Base-by-base conservation (phyloP, 768 basidiomycete species). In the Hortiboletus campestris region DNA sequence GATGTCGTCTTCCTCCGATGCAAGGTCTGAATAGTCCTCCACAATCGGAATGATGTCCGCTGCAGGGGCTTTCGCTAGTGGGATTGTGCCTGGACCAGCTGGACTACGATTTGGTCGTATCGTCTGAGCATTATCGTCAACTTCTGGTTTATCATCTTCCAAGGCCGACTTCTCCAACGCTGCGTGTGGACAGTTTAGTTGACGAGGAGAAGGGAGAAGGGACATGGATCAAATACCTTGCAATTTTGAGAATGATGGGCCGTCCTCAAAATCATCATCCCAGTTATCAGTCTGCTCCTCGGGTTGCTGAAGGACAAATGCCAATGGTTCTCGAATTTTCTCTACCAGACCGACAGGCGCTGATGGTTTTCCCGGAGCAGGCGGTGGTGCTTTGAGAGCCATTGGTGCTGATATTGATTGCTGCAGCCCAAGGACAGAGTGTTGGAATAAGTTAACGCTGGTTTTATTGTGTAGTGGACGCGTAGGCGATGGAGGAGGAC, bases 231-330 rank as follows among this genome's bases (percentile, higher is more conserved):
- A 39, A 44, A 38, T 53, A 62, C 84, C 86, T 75, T 88, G 89
- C 31, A 95, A 70, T 71, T 94, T 96, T 9, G 87, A 84, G 50
- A 91, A 83, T 0, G 92, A 93, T 34, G 94, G 94, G 2, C 89
- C 93, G 61, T 92, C 93, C 67, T 94, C 93, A 61, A 99, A 99
- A 67, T 99, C 97, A 60, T 94, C 92, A 65, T 99, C 97, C 97
- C 97, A 99, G 60, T 94, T 96, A 68, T 97, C 94, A 2, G 87
- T 89, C 68, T 91, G 89, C 60, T 92, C 88, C 74, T 94, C 89
- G 17, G 88, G 88, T 22, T 83, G 80, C 55, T 84, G 86, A 22
- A 90, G 72, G 16, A 78, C 81, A 59, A 88, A 86, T 5, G 82
- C 81, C 51, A 84, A 73, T 5, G 89, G 88, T 47, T 88, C 71